Evolutionary conservation across 441 rosid genomes (phyloP), one percentile per base, ranked within the genome.

Genomic region (Capsella rubella): DNA sequence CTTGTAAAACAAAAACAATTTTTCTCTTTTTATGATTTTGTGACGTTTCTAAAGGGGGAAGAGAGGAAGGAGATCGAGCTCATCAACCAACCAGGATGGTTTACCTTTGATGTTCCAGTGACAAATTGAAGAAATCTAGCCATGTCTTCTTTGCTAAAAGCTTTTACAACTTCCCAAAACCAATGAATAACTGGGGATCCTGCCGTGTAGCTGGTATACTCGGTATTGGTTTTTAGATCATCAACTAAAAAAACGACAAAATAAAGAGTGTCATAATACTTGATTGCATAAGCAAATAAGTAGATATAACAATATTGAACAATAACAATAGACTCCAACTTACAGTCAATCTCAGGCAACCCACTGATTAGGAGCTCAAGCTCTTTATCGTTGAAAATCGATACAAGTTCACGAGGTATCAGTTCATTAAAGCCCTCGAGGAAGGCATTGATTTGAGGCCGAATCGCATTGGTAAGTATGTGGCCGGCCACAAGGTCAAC

Each of bases 401-500:
- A 92, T 69, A 96, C 92, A 18, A 96, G 91, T 42, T 91, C 93
- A 58, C 87, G 79, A 3, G 90, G 87, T 29, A 93, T 85, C 85
- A 96, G 79, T 73, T 96, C 99, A 66, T 67, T 79, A 78, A 93
- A 96, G 61, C 99, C 99, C 50, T 90, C 96, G 0, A 96, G 85
- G 87, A 96, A 96, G 46, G 97, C 84, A 64, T 69, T 93, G 77
- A 93, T 96, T 73, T 96, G 99, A 76, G 99, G 98, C 45, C 95
- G 95, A 72, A 96, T 96, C 64, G 98, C 99, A 79, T 89, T 96
- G 47, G 99, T 96, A 85, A 96, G 82, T 43, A 85, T 87, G 83
- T 96, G 99, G 74, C 90, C 93, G 27, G 98, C 98, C 72, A 96
- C 98, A 76, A 96, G 95, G 82, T 96, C 99, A 27, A 96, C 97